Conservation (phyloP, 108 stramenopile species). For the Skeletonema tropicum region DNA sequence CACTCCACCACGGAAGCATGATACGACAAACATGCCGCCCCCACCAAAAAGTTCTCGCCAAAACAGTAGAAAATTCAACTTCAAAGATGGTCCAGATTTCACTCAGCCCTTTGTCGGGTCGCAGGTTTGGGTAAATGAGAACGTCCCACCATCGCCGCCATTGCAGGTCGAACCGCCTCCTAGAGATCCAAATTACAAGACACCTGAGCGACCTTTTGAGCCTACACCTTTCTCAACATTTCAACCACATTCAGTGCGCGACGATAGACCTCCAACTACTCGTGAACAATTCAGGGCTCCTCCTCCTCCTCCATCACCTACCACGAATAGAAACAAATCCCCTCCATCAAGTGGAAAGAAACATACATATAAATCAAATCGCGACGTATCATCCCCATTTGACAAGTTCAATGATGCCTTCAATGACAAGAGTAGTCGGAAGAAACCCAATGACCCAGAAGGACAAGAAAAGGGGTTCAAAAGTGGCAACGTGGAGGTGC, state of each 20-base stretch:
- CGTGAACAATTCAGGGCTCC: conserved; percentile 9
- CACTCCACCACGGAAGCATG: conserved; percentile 20
- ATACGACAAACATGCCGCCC: conserved; percentile 25
- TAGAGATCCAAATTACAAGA: conserved; percentile 24
- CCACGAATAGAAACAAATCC: neutral
- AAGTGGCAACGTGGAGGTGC: conserved; percentile 42
- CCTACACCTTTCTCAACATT: conserved; percentile 36
- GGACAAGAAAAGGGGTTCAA: conserved; percentile 21
- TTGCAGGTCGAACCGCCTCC: conserved; percentile 46
- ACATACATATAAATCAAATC: conserved; percentile 13
- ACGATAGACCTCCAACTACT: conserved; percentile 19
- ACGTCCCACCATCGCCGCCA: conserved; percentile 34
- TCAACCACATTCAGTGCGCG: conserved; percentile 19
- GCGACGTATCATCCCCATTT: conserved; percentile 29
- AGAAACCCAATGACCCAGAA: neutral
- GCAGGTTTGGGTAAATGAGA: conserved; percentile 25
- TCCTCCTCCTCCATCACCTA: conserved; percentile 1
- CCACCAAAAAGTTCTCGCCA: conserved; percentile 16
- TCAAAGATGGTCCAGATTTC: conserved; percentile 32
- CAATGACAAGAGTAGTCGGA: conserved; percentile 6
- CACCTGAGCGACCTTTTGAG: conserved; percentile 33
- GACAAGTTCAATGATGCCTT: conserved; percentile 42
- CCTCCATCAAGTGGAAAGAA: conserved; percentile 13
- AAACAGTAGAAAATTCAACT: conserved; percentile 35
- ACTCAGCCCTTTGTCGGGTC: conserved; percentile 43